Evolutionary conservation across 768 basidiomycete genomes (phyloP).

Genomic region (Auriscalpium orientale): DNA sequence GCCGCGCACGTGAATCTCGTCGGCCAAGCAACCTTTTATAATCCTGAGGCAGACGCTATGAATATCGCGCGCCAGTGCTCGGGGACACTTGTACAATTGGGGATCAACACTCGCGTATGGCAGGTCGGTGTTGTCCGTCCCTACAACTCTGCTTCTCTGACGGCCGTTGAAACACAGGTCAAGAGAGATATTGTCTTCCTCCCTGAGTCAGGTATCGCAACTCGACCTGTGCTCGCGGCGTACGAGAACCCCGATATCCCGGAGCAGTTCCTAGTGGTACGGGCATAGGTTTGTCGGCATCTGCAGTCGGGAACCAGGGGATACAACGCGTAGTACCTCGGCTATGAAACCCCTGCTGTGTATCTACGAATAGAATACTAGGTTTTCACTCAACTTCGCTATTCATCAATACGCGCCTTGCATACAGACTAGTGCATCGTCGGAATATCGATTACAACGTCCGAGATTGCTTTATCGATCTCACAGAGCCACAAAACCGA

Average conservation of each 20-base stretch:
- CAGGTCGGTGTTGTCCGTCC: conserved; percentile 36
- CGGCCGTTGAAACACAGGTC: conserved; percentile 30
- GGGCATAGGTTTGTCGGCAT: conserved; percentile 27
- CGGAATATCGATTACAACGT: too few species aligned
- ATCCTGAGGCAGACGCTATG: conserved; percentile 18
- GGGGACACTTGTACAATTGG: conserved; percentile 49
- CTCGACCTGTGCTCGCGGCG: conserved; percentile 33
- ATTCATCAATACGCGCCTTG: too few species aligned
- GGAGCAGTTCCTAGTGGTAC: conserved; percentile 64
- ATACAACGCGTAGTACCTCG: too few species aligned
- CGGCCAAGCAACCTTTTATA: conserved; percentile 7
- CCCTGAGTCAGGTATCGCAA: conserved; percentile 20
- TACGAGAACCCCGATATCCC: conserved; percentile 65
- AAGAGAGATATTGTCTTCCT: conserved; percentile 26
- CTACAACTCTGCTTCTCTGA: background rate
- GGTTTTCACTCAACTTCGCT: too few species aligned
- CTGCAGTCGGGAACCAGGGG: too few species aligned
- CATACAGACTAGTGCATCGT: too few species aligned
- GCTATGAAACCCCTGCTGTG: too few species aligned
- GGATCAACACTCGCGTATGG: conserved; percentile 64
- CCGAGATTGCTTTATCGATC: too few species aligned
- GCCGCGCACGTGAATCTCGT: conserved; percentile 56
- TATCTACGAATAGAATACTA: too few species aligned
- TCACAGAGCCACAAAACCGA: too few species aligned
- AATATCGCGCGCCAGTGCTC: conserved; percentile 43